phyloP scores from a whole-genome alignment of 805 yeast genomes.

The Hanseniaspora meyeri region DNA sequence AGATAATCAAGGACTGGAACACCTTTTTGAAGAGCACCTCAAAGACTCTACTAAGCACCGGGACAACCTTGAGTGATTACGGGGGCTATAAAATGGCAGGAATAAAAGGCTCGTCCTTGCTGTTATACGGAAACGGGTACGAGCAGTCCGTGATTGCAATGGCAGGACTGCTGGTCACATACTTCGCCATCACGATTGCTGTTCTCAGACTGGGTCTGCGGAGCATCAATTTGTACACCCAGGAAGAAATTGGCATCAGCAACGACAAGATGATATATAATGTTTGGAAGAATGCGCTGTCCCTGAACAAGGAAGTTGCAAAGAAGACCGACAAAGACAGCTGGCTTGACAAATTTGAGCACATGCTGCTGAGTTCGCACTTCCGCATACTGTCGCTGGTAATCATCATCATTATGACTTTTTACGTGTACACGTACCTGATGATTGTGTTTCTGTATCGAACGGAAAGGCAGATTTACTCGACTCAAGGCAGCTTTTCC shows the following conservation, averaged over 20 bases:
- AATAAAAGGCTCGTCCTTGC: neutral
- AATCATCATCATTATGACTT: neutral
- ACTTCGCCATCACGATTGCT: neutral
- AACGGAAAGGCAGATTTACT: neutral
- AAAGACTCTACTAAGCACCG: neutral
- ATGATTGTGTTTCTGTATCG: neutral
- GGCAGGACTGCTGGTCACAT: neutral
- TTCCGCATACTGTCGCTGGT: neutral
- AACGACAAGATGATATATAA: neutral
- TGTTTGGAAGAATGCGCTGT: neutral
- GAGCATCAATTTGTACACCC: neutral
- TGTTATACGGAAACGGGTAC: neutral
- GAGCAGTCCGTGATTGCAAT: neutral
- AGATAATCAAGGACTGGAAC: constrained; percentile 2
- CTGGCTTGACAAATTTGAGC: neutral
- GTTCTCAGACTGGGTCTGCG: neutral
- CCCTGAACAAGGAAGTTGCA: neutral
- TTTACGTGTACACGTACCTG: neutral
- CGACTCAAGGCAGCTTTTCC: neutral
- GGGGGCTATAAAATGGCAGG: neutral
- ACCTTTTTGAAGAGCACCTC: neutral
- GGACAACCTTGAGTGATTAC: neutral
- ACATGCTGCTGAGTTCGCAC: neutral
- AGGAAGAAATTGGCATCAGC: neutral
- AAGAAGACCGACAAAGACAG: neutral